A percentile compares a stretch with the other conserved stretches of the same genome.
These are phyloP conservation scores for Mucor piriformis DNA, from an alignment of 371 early-diverging fungal genomes.

Conservation along the genomic window DNA sequence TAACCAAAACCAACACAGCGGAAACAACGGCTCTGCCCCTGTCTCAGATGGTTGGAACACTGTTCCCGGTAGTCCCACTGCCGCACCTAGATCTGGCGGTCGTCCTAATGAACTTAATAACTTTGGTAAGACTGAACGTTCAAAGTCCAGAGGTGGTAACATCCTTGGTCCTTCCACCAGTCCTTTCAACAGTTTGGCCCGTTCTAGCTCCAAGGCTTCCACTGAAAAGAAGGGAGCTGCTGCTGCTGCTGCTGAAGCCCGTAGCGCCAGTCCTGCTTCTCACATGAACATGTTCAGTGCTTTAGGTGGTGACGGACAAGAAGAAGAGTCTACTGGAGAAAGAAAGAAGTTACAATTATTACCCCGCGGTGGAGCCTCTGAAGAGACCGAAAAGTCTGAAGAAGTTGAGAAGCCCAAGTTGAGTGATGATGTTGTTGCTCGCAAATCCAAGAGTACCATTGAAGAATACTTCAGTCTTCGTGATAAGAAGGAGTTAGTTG, in stretches of 20 bases:
- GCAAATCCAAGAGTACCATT: slow-evolving; percentile 67
- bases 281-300: slow-evolving; percentile 66
- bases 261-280: slow-evolving; percentile 32
- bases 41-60: slow-evolving; percentile 74
- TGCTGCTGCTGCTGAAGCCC: slow-evolving; percentile 21
- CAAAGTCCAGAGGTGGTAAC: slow-evolving; percentile 50
- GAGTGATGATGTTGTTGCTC: slow-evolving; percentile 59
- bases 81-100: slow-evolving; percentile 43
- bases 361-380: slow-evolving; percentile 35
- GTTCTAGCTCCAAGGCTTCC: slow-evolving; percentile 32
- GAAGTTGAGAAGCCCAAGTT: slow-evolving; percentile 45
- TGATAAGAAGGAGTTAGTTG: slow-evolving; percentile 57
- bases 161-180: slow-evolving; percentile 64
- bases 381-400: slow-evolving; percentile 13
- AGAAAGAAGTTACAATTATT: slow-evolving; percentile 48
- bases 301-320: slow-evolving; percentile 49
- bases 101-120: slow-evolving; percentile 73
- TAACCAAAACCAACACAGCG: background rate
- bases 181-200: slow-evolving; percentile 57
- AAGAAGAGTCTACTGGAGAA: slow-evolving; percentile 39
- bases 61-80: slow-evolving; percentile 52
- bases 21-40: slow-evolving; percentile 15
- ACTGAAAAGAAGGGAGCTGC: slow-evolving; percentile 37
- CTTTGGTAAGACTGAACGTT: slow-evolving; percentile 79
- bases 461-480: slow-evolving; percentile 69